These are phyloP conservation scores for Backusella liffmaniae DNA, from an alignment of 192 early-diverging fungal genomes.

Conservation along the genomic window DNA sequence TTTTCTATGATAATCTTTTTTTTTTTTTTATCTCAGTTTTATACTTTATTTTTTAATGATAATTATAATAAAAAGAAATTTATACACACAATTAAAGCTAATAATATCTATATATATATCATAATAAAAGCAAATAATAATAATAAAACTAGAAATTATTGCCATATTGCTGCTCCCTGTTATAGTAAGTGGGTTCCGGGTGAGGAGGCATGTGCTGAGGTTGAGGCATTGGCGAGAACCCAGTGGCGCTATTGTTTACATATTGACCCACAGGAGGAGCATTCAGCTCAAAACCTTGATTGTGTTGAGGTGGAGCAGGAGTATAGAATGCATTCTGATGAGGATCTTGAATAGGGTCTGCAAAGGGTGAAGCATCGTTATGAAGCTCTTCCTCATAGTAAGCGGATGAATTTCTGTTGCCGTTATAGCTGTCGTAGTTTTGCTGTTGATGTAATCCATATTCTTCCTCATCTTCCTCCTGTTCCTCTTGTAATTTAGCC, in stretches of 20 bases:
- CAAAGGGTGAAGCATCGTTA: neutral
- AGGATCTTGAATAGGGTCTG: neutral
- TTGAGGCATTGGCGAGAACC: constrained; percentile 14
- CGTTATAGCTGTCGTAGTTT: neutral
- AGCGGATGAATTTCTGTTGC: neutral
- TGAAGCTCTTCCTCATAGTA: neutral
- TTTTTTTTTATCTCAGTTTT: neutral
- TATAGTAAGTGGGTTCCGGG: constrained; percentile 11
- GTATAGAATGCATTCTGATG: neutral
- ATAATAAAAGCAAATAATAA: neutral
- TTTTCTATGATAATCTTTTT: neutral
- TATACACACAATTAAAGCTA: neutral
- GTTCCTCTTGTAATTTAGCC: neutral
- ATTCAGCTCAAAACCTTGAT: neutral
- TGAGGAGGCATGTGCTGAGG: constrained; percentile 35
- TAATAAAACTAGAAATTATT: neutral
- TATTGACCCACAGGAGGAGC: constrained; percentile 12
- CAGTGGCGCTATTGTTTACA: neutral
- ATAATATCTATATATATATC: neutral
- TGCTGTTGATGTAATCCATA: neutral
- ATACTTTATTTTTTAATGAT: neutral
- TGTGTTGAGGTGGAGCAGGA: neutral
- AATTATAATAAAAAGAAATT: neutral
- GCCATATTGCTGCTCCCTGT: neutral
- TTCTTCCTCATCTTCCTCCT: neutral